Percentiles rank a stretch among this genome's conserved stretches.
Evolutionary conservation across 2,329 filamentous ascomycete genomes (phyloP).

Genomic region (Dryadomyces quercus-mongolicae): DNA sequence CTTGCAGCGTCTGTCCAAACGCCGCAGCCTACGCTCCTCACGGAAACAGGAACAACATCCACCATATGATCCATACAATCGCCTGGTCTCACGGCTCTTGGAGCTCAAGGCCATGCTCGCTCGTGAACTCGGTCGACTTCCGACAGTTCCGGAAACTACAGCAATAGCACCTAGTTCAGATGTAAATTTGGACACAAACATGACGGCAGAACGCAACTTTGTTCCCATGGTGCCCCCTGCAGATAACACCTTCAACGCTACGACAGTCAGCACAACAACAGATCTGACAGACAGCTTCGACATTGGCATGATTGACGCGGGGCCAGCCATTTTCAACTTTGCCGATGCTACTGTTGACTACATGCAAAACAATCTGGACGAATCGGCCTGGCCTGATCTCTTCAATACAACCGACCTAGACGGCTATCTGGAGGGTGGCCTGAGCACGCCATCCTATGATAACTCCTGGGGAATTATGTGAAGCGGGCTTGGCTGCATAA

Average conservation of each 20-base stretch:
- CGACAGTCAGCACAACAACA: background rate
- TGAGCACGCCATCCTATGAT: slow-evolving; percentile 4
- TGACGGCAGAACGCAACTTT: background rate
- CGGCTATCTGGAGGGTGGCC: slow-evolving; percentile 4
- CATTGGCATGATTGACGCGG: slow-evolving; percentile 1
- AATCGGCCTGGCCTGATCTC: slow-evolving; percentile 6
- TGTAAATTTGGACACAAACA: background rate
- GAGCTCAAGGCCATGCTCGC: slow-evolving; percentile 10
- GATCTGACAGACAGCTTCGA: background rate
- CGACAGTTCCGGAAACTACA: background rate
- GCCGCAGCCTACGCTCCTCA: slow-evolving; percentile 7
- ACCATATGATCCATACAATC: slow-evolving; percentile 8
- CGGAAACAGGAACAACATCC: background rate
- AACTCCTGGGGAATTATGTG: slow-evolving; percentile 1
- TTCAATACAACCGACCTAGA: slow-evolving; percentile 7
- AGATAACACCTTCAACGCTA: background rate
- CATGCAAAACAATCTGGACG: slow-evolving; percentile 16
- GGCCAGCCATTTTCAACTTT: slow-evolving; percentile 4
- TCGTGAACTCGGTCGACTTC: slow-evolving; percentile 8
- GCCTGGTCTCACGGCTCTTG: slow-evolving; percentile 11
- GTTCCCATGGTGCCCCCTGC: background rate
- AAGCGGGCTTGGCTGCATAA: background rate
- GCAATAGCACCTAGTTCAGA: too few relatives aligned
- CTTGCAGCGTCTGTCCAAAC: slow-evolving; percentile 16
- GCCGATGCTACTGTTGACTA: slow-evolving; percentile 16